Base-by-base conservation (phyloP, 495 filamentous ascomycete genomes). In the Cercophora sp. region DNA sequence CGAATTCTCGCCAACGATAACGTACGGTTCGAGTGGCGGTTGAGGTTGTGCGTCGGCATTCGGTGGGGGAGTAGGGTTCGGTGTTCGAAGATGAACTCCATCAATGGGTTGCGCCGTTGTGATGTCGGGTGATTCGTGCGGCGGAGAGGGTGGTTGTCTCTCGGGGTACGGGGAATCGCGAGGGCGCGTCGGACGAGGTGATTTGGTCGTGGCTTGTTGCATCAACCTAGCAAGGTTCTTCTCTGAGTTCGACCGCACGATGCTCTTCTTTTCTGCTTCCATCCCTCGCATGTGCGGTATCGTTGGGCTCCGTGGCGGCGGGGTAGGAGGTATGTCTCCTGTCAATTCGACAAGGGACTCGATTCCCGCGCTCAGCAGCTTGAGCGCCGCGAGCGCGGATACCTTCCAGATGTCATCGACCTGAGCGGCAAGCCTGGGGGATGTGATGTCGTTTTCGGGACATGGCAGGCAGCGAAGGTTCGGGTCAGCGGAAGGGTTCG, bases 311-410 rank as follows among this genome's bases (percentile, higher is more conserved):
- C 71, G 75, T 10, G 82, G 71, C 13, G 86, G 86, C 20, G 85
- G 86, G 3, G 87, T 91, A 24, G 86, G 83, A 10, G 87, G 84
- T 23, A 88, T 70, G 61, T 92, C 84, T 41, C 86, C 87, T 32
- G 84, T 87, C 37, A 84, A 66, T 31, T 75, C 75, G 13, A 87
- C 85, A 41, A 98, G 75, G 11, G 79, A 75, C 56, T 94, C 86
- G 51, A 96, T 71, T 23, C 85, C 82, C 20, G 78, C 70, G 39
- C 82, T 82, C 4, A 98, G 78, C 46, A 96, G 72, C 55, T 86
- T 87, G 56, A 98, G 72, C n/a, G 92, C 92, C 0, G 81, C 80
- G 23, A 83, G 75, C 1, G 90, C 83, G 0, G 80, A 68, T 31
- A 98, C 75, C 19, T 81, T 79, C 69, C 87, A 87, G 48, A 96